Evolutionary conservation across 306 rosid species (phyloP).

Genomic region (Alnus glutinosa): DNA sequence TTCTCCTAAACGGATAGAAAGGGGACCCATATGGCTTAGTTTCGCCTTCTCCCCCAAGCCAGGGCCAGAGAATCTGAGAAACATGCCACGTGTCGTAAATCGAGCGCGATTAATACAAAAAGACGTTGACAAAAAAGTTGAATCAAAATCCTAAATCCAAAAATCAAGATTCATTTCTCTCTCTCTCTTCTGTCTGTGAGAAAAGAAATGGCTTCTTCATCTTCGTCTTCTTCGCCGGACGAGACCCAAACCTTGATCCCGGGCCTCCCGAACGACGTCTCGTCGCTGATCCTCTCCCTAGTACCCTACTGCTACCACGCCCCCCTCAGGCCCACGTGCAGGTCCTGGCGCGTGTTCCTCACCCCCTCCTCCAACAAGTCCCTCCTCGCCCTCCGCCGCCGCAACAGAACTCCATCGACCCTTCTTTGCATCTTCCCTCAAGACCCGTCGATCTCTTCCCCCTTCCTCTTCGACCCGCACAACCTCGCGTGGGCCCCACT

Average conservation of each 20-base stretch:
- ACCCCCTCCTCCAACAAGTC: conserved; percentile 41
- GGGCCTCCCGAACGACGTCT: conserved; percentile 73
- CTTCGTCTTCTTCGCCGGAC: not conserved
- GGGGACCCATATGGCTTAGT: too few species aligned
- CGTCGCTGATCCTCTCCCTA: conserved; percentile 50
- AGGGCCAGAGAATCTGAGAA: not conserved
- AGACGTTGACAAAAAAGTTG: too few species aligned
- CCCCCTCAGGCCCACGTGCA: conserved; percentile 66
- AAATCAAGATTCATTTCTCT: not conserved
- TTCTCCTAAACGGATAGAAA: too few species aligned
- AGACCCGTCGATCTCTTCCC: conserved; percentile 61
- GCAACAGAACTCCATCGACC: conserved; percentile 35
- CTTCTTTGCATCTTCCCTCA: conserved; percentile 80
- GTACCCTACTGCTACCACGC: conserved; percentile 60
- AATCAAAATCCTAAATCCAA: too few species aligned
- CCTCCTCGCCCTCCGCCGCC: conserved; percentile 47
- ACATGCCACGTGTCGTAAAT: too few species aligned
- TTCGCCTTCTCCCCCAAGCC: not conserved
- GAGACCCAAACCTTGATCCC: conserved; percentile 54
- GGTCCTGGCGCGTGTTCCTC: conserved; percentile 62
- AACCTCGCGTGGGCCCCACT: conserved; percentile 73
- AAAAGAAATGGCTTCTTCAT: not conserved
- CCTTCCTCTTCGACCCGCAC: conserved; percentile 71
- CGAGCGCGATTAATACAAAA: too few species aligned
- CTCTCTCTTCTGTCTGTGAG: not conserved